Base-by-base conservation (phyloP, 2,329 filamentous ascomycete species). In the Sarocladiaceae sp. region DNA sequence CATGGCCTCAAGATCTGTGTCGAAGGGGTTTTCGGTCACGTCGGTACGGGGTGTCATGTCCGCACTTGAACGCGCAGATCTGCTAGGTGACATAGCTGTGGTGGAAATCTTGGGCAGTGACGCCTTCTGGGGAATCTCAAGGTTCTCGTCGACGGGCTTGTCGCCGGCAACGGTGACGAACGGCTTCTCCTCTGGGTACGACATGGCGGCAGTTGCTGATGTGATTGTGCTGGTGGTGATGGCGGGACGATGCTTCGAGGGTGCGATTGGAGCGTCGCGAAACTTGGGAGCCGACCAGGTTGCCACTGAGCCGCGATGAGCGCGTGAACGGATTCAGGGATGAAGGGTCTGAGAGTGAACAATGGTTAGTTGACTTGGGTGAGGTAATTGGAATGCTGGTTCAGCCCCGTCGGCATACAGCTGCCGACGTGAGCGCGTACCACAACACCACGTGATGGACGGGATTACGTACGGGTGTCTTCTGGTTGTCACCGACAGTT, bases 1-100 rank as follows among this genome's bases (percentile, higher is more conserved):
- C 61, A 73, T 69, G 27, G 73, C 74, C 56, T 80, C 76, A 40
- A 80, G 64, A 50, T 80, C 76, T 4, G 72, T 72, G 43, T 80
- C 76, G 53, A 79, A 80, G 18, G 75, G 74, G 51, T 76, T 74
- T n/a, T 41, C 37, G 47, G 58, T 62, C 32, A 61, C 59, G 32
- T 64, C 60, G 1, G 70, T 69, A 33, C 59, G 58, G 1, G 74
- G 72, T 10, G 69, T 70, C 1, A 71, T 70, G 18, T 67, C 57
- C 47, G 64, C 64, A 50, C 63, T 67, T 40, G 58, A 49, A 32
- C 59, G 58, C 29, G 53, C 50, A 3, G 53, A 51, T n/a, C 51
- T 50, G 21, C 56, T 50, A n/a, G 55, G 46, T 11, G 50, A 50
- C 3, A 51, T 48, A 37, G 45, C 50, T 16, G 54, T 44, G 16